A percentile compares a stretch with the other conserved stretches of the same genome.
These are phyloP conservation scores for Rhizopus arrhizus DNA, from an alignment of 371 early-diverging fungal species.

Conservation along the genomic window DNA sequence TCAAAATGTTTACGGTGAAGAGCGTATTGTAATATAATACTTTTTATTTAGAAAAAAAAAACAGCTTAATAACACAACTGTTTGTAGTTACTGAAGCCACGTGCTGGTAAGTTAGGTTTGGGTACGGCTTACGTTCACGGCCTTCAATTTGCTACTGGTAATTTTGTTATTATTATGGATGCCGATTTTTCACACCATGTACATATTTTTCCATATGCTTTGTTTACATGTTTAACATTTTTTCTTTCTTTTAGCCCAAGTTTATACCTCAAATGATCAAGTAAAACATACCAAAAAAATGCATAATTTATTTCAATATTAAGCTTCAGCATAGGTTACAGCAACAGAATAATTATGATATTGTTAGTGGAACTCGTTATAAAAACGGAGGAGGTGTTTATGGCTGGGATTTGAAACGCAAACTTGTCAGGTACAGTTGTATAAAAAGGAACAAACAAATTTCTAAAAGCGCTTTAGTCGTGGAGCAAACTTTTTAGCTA, in stretches of 20 bases:
- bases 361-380: conserved; percentile 97
- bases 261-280: conserved; percentile 94
- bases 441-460: not conserved
- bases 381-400: conserved; percentile 91
- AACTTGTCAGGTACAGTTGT: conserved; percentile 77
- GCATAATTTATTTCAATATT: not conserved
- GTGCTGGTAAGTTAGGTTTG: conserved; percentile 96
- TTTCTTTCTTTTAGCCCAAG: conserved; percentile 73
- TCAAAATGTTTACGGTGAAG: conserved; percentile 82
- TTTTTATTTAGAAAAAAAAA: not conserved
- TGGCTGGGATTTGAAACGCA: conserved; percentile 98
- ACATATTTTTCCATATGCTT: conserved; percentile 15
- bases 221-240: not conserved
- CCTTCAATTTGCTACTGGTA: conserved; percentile 90
- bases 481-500: conserved; percentile 96
- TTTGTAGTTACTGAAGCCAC: conserved; percentile 78
- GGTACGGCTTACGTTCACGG: conserved; percentile 97
- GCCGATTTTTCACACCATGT: conserved; percentile 99
- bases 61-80: not conserved
- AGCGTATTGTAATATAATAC: conserved; percentile 74
- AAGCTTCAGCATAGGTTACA: conserved; percentile 58
- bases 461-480: conserved; percentile 59
- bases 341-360: conserved; percentile 82
- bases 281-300: conserved; percentile 37
- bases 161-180: conserved; percentile 98